Evolutionary conservation across 2,329 filamentous ascomycete species (phyloP).

Genomic region (Cercospora berteroae): DNA sequence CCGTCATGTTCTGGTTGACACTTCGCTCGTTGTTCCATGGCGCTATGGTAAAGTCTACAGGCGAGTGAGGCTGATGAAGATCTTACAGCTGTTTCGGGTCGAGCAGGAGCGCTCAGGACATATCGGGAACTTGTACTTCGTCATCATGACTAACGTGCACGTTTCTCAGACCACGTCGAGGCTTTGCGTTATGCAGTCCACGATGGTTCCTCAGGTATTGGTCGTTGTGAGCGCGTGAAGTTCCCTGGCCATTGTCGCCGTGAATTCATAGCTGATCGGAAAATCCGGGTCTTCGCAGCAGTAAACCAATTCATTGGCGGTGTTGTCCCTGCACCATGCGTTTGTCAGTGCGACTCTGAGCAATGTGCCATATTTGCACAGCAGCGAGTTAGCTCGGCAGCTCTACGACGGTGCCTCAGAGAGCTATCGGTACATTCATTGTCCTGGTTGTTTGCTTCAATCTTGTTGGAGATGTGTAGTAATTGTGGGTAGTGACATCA

Average conservation of each 20-base stretch:
- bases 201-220: neutral
- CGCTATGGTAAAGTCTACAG: conserved; percentile 1
- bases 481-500: neutral
- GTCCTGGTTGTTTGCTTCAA: neutral
- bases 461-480: neutral
- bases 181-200: neutral
- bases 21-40: conserved; percentile 9
- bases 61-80: conserved; percentile 2
- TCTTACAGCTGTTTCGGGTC: neutral
- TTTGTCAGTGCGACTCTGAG: neutral
- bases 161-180: neutral
- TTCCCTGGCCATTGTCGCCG: neutral
- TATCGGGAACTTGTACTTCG: conserved; percentile 3
- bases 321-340: neutral
- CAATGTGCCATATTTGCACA: neutral
- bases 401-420: neutral
- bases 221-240: neutral
- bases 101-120: neutral
- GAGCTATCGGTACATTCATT: neutral
- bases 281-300: neutral
- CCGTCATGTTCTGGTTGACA: conserved; percentile 6
- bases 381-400: neutral
- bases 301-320: neutral
- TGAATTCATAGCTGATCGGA: neutral
- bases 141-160: neutral